phyloP scores from a whole-genome alignment of 2,329 filamentous ascomycete genomes.

The Albifimbria verrucaria region DNA sequence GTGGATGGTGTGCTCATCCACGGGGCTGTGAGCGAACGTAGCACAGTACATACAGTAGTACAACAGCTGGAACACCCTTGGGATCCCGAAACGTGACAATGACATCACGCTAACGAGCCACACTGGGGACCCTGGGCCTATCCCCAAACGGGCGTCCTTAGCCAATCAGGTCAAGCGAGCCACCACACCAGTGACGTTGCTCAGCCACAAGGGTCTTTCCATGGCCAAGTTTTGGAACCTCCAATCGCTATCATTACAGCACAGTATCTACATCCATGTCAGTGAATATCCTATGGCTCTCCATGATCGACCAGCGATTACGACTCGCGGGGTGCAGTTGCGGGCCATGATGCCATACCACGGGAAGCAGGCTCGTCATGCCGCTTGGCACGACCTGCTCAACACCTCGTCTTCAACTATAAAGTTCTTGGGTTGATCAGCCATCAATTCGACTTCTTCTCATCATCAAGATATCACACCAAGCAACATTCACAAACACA shows the following conservation, averaged over 20 bases:
- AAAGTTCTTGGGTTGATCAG: not conserved
- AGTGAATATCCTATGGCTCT: not conserved
- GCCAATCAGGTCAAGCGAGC: slow-evolving; percentile 1
- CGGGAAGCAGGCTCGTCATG: not conserved
- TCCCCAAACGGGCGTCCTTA: not conserved
- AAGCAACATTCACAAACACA: slow-evolving; percentile 2
- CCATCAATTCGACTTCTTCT: not conserved
- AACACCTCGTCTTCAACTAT: not conserved
- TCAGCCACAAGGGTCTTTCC: slow-evolving; percentile 1
- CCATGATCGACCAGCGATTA: not conserved
- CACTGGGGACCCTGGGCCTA: not conserved
- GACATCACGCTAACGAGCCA: not conserved
- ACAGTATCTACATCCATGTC: not conserved
- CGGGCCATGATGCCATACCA: not conserved
- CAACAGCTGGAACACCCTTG: too few species aligned
- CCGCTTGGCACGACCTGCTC: not conserved
- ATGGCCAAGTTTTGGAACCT: not conserved
- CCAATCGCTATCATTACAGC: not conserved
- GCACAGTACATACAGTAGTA: too few species aligned
- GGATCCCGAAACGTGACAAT: not conserved
- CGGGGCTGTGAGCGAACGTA: too few species aligned
- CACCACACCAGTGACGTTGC: slow-evolving; percentile 5
- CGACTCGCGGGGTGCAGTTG: not conserved
- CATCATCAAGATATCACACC: not conserved
- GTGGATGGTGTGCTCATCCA: too few species aligned